Percentiles rank a stretch among this genome's conserved stretches.
phyloP scores from a whole-genome alignment of 257 asterid genomes.

The Eucommia ulmoides region DNA sequence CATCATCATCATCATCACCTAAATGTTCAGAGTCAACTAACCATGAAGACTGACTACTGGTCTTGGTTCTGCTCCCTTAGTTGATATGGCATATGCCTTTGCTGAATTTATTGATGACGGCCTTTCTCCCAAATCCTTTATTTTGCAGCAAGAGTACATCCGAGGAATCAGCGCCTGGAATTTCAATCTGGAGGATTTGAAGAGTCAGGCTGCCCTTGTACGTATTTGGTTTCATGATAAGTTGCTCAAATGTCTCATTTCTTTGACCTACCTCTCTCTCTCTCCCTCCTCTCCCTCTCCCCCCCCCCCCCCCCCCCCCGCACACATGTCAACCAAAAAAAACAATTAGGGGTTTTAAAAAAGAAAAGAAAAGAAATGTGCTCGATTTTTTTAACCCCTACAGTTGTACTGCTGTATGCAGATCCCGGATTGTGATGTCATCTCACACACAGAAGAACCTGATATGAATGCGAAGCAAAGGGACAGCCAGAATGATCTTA shows the following conservation, averaged over 20 bases:
- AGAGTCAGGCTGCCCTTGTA: slow-evolving; percentile 93
- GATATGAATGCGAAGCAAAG: slow-evolving; percentile 30
- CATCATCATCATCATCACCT: no score
- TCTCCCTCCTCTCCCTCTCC: no score
- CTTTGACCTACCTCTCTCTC: no score
- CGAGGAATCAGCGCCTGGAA: slow-evolving; percentile 98
- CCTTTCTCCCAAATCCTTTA: neutral
- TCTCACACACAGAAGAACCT: slow-evolving; percentile 45
- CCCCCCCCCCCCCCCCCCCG: no score
- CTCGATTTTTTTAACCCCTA: slow-evolving; percentile 2
- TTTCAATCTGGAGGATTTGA: slow-evolving; percentile 90
- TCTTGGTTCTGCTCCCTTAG: neutral
- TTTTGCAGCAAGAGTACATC: slow-evolving; percentile 87
- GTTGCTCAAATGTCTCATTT: slow-evolving; percentile 13
- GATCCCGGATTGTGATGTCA: slow-evolving; percentile 68
- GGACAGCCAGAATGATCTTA: slow-evolving; percentile 29
- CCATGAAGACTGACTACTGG: no score
- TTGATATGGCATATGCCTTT: neutral
- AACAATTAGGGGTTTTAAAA: no score
- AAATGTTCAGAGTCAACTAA: no score
- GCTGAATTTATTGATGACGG: neutral
- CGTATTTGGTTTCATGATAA: slow-evolving; percentile 14
- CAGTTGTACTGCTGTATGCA: slow-evolving; percentile 22
- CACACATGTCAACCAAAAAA: no score
- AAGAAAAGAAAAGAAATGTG: no score